Evolutionary conservation across 164 flowering plant species (phyloP), one percentile per base, ranked within the genome.

Genomic region (Annona cherimola): DNA sequence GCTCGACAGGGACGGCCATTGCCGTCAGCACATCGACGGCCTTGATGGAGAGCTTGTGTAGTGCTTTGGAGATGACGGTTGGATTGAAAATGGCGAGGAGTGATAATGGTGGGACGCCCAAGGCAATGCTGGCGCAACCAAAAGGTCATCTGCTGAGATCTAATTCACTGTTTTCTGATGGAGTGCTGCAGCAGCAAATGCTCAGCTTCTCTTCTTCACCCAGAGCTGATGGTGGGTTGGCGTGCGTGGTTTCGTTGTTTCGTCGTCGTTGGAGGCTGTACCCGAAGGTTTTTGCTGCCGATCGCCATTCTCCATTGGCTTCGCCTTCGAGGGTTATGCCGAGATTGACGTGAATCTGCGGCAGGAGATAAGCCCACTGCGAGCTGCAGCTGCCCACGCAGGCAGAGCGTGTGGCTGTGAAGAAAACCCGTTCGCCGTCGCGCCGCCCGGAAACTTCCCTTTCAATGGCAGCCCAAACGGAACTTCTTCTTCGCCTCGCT

Each of bases 281-380:
- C 35, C 35, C 35, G 35, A 0, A 26, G 35, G 35, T 26, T 26
- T 26, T 26, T 26, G 35, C 35, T 26, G 1, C 35, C 35, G 35
- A 26, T 26, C 35, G 1, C 35, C 35, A 26, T 26, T 26, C 35
- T 26, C 35, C 35, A 26, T 26, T 89, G 74, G 98, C 99, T 84
- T 96, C 97, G 4, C 87, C 97, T 82, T 96, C 99, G 18, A 93
- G 89, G 0, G 95, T 85, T 70, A 96, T 91, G 5, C 99, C 99
- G 41, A 96, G 85, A 76, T 96, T 96, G 19, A 96, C 97, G 80
- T 96, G 96, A 76, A 96, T 93, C 76, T 96, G 99, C 19, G 99
- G 99, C 69, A 96, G 91, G 78, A 96, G 76, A 73, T 89, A 88
- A 44, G 85, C 86, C 93, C 96, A 95, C 65, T 93, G 96, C 64